Conservation (phyloP, 2,329 filamentous ascomycete genomes). For the Eutypa lata region DNA sequence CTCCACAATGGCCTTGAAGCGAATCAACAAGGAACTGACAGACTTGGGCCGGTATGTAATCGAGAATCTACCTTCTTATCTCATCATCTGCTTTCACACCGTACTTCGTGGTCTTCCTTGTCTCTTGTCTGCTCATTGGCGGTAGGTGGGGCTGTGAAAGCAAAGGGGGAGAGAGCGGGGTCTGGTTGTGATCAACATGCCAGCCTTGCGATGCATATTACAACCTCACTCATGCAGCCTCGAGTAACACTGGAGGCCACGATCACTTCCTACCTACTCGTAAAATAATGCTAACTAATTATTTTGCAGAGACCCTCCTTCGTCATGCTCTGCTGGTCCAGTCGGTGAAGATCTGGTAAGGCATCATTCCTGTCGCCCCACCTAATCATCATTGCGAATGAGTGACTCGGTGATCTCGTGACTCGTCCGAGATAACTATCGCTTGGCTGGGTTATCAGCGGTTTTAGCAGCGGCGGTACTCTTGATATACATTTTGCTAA, state of each 20-base stretch:
- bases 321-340: conserved; percentile 96
- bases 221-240: background rate
- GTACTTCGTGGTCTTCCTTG: conserved; percentile 10
- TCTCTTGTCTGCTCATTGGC: conserved; percentile 16
- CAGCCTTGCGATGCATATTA: background rate
- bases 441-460: no score
- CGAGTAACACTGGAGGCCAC: background rate
- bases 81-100: conserved; percentile 4
- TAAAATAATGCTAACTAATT: conserved; percentile 28
- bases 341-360: conserved; percentile 95
- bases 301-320: conserved; percentile 81
- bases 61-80: conserved; percentile 12
- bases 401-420: conserved; percentile 9
- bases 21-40: conserved; percentile 91
- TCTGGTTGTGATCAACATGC: background rate
- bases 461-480: background rate
- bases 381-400: conserved; percentile 21
- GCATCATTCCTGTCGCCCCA: conserved; percentile 37
- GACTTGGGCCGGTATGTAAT: conserved; percentile 78
- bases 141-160: background rate
- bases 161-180: background rate
- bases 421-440: background rate
- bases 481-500: conserved; percentile 26
- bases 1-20: conserved; percentile 77
- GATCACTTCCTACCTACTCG: background rate